phyloP scores from a whole-genome alignment of 1,284 basidiomycete genomes.

The Flammula alnicola region DNA sequence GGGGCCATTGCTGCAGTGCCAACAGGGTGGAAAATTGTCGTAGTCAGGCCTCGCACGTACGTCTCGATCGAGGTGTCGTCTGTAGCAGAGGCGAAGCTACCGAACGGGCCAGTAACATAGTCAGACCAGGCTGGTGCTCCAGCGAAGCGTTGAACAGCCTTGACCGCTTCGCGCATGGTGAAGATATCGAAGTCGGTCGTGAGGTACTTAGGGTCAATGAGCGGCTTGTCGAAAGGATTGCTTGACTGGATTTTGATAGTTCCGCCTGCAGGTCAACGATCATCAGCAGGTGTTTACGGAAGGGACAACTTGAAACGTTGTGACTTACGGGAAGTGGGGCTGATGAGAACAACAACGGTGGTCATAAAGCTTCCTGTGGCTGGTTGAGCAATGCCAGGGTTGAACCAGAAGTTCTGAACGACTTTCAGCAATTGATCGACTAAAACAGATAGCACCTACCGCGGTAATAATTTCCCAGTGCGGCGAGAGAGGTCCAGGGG shows the following conservation, averaged over 20 bases:
- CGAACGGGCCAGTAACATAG: constrained; percentile 35
- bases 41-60: constrained; percentile 22
- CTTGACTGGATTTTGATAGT: constrained; percentile 29
- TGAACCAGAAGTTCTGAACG: constrained; percentile 10
- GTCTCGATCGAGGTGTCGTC: constrained; percentile 44
- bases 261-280: constrained; percentile 26
- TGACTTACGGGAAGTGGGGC: constrained; percentile 40
- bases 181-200: constrained; percentile 32
- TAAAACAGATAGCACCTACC: constrained; percentile 24
- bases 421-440: neutral
- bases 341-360: constrained; percentile 31
- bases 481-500: constrained; percentile 37
- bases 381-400: constrained; percentile 7
- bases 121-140: constrained; percentile 30
- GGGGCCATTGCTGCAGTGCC: constrained; percentile 29
- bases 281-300: neutral
- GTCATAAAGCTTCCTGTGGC: constrained; percentile 30
- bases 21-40: constrained; percentile 29
- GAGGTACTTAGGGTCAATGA: constrained; percentile 40
- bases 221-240: constrained; percentile 39
- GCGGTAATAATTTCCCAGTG: constrained; percentile 34
- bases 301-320: neutral
- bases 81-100: constrained; percentile 29
- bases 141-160: constrained; percentile 28
- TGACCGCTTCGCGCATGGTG: constrained; percentile 28